Percentiles rank a stretch among this genome's conserved stretches.
Conservation (phyloP, 768 basidiomycete genomes). For the Chlorophyllum brunneum region DNA sequence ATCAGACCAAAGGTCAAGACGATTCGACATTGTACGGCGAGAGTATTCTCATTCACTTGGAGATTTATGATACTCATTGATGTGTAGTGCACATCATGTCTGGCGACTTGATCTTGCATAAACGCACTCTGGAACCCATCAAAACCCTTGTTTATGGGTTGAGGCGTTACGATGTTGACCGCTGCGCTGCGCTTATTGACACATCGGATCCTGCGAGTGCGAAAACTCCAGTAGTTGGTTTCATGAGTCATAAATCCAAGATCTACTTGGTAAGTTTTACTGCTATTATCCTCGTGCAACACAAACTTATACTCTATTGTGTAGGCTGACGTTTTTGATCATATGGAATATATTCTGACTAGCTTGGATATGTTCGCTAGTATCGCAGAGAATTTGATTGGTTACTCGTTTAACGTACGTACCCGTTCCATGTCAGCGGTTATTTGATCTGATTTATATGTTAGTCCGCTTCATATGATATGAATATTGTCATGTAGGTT, state of each 20-base stretch:
- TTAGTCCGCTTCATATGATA: conserved; percentile 69
- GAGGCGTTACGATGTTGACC: conserved; percentile 65
- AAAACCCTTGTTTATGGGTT: conserved; percentile 67
- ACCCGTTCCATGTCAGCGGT: not conserved
- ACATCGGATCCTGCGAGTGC: conserved; percentile 34
- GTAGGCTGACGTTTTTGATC: conserved; percentile 72
- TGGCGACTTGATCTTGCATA: conserved; percentile 70
- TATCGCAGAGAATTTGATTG: conserved; percentile 68
- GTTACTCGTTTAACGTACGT: conserved; percentile 71
- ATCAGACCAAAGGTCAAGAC: conserved; percentile 57
- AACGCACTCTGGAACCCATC: conserved; percentile 70
- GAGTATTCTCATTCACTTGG: not conserved
- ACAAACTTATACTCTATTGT: not conserved
- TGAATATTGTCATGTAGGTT: conserved; percentile 71
- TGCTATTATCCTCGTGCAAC: not conserved
- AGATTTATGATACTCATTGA: not conserved
- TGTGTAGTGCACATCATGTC: conserved; percentile 69
- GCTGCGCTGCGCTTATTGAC: conserved; percentile 55
- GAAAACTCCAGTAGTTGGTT: conserved; percentile 45
- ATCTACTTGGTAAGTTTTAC: conserved; percentile 52
- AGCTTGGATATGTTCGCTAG: conserved; percentile 73
- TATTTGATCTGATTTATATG: not conserved
- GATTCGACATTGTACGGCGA: conserved; percentile 53
- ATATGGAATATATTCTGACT: conserved; percentile 67
- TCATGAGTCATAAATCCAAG: conserved; percentile 65